phyloP scores from a whole-genome alignment of 495 filamentous ascomycete genomes.

The Neurospora discreta region DNA sequence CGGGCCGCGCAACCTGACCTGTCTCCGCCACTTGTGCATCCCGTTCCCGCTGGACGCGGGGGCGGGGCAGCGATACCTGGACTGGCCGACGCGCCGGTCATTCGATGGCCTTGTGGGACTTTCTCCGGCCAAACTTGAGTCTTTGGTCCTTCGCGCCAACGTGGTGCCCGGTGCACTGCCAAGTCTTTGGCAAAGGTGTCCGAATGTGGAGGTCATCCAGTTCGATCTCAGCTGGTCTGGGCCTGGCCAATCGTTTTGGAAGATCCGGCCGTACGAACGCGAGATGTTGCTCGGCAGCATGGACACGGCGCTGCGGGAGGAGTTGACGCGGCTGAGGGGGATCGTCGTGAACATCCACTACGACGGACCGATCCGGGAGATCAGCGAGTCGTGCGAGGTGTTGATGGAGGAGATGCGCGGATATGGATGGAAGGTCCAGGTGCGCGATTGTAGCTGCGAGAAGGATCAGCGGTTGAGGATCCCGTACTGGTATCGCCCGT shows the following conservation, averaged over 20 bases:
- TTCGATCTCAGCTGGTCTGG: conserved; percentile 1
- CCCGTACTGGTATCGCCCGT: neutral
- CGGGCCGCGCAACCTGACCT: conserved; percentile 1
- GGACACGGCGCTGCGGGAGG: neutral
- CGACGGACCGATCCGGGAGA: neutral
- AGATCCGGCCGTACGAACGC: neutral
- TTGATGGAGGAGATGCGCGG: neutral
- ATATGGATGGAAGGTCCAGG: neutral
- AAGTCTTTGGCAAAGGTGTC: neutral
- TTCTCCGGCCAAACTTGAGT: neutral
- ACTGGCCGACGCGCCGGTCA: neutral
- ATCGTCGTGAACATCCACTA: neutral
- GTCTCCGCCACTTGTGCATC: conserved; percentile 1
- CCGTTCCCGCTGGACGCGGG: conserved; percentile 5
- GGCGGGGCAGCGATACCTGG: neutral
- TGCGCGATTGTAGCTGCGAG: neutral
- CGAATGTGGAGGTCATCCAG: neutral
- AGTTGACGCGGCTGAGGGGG: neutral
- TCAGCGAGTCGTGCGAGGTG: neutral
- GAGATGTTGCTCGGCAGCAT: neutral
- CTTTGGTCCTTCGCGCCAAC: neutral
- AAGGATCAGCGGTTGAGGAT: neutral
- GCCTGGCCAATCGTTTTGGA: neutral
- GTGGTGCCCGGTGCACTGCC: neutral
- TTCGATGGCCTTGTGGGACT: neutral